Base-by-base conservation (phyloP, 257 asterid species). In the Rehmannia glutinosa region DNA sequence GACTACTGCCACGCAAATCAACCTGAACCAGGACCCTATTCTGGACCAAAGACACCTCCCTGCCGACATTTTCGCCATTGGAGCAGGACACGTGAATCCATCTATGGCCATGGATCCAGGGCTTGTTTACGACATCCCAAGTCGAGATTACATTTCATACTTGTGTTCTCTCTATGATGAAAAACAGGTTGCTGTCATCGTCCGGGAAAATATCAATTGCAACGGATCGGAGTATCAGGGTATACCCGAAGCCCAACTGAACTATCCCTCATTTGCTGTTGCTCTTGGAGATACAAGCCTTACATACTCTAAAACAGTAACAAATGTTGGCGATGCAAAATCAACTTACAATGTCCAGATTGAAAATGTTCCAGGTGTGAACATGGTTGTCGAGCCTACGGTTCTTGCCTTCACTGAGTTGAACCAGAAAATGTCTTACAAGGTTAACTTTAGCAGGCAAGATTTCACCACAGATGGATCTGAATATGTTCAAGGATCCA, bases 241-340 rank as follows among this genome's bases (percentile, higher is more conserved):
- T 43, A 33, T 60, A 20, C 69, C 53, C 4, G 73, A 68, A 62
- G 73, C 73, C 46, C 62, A 73, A 15, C 33, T 77, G 46, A 77
- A 77, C 35, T 72, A 77, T 28, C 82, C 78, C 10, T 73, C 82
- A 21, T 63, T 77, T 24, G 45, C 73, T 0, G 6, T 77, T 8
- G 8, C 7, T 0, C 68, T 67, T 3, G 53, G 69, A 38, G 2
- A 12, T 15, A 1, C 5, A 6, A 16, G 21, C 0, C 55, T 25
- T 4, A 64, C 12, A 3, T 73, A 77, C 49, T 39, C 75, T 7
- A 68, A 78, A 64, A 77, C 73, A 6, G 82, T 73, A 10, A 78
- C 77, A 6, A 78, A 78, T 5, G 79, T 78, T 16, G 79, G 74
- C 0, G 68, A 58, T 17, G 76, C 74, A 27, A 63, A 55, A 2